Evolutionary conservation across 345 rosid species (phyloP), one percentile per base, ranked within the genome.

Genomic region (Firmiana major): DNA sequence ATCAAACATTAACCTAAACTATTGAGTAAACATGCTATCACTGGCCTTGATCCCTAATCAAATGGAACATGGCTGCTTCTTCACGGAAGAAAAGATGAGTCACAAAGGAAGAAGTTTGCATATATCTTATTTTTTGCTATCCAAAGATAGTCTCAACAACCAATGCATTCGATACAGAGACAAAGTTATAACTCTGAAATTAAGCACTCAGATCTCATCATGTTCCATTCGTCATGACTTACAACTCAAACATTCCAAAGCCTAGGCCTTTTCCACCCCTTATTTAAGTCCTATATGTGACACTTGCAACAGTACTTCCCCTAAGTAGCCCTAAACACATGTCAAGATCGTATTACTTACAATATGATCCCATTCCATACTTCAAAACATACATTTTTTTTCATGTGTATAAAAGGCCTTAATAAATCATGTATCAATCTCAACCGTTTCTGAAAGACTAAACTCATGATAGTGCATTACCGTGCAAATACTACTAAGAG

Each of bases 1-100:
- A 75, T 63, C 67, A 68, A 68, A 68, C 6, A 16, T 24, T 22
- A 77, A 55, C 12, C 31, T 31, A 46, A 63, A 62, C 59, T 43
- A 46, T 28, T 46, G 22, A 65, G 36, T 15, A 64, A 54, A 40
- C 43, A 46, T 13, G 24, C 42, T 54, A 55, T 64, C 24, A 64
- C 16, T 65, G 65, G 76, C 64, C 48, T 31, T 21, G 16, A 31
- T 24, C 16, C 21, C 15, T 42, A 42, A 74, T 59, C 34, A 43
- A 58, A 42, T 28, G 26, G 55, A 57, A 53, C 62, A 53, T 51
- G 31, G 75, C 28, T 7, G 9, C 28, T 53, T 71, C 46, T 34
- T 28, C 46, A 53, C 24, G 16, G 42, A 17, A 48, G 54, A 1
- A 2, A 45, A 67, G 54, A 24, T 45, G 21, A 45, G 40, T 46